Percentiles rank a stretch among this genome's conserved stretches.
phyloP scores from a whole-genome alignment of 2,329 filamentous ascomycete genomes.

The Fusarium redolens region DNA sequence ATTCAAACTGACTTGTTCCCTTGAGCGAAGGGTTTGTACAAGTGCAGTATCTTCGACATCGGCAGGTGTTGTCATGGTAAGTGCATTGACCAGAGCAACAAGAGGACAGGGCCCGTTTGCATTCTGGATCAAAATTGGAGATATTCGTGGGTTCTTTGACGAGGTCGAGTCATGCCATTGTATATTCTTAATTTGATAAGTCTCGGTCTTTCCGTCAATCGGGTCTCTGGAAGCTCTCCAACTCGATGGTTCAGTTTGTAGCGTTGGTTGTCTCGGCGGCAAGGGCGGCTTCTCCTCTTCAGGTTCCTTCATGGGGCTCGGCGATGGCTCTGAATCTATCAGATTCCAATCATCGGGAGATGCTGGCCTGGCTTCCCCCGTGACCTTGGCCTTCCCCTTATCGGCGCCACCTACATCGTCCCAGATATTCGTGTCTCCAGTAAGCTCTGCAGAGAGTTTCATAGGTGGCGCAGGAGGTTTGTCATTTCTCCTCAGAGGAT shows the following conservation, averaged over 20 bases:
- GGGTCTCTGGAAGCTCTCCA: slow-evolving; percentile 57
- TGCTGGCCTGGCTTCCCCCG: slow-evolving; percentile 28
- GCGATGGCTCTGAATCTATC: slow-evolving; percentile 57
- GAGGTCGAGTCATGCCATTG: slow-evolving; percentile 79
- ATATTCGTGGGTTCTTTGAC: slow-evolving; percentile 73
- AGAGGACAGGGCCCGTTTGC: slow-evolving; percentile 94
- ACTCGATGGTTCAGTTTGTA: slow-evolving; percentile 41
- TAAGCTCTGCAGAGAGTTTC: slow-evolving; percentile 49
- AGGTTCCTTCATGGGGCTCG: slow-evolving; percentile 23
- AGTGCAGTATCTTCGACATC: slow-evolving; percentile 73
- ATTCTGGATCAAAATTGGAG: slow-evolving; percentile 92
- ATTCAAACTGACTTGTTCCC: slow-evolving; percentile 89
- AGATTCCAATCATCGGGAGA: slow-evolving; percentile 63
- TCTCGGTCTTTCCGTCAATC: slow-evolving; percentile 70
- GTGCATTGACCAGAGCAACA: slow-evolving; percentile 90
- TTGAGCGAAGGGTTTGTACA: slow-evolving; percentile 78
- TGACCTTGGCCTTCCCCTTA: slow-evolving; percentile 57
- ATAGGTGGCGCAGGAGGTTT: slow-evolving; percentile 33
- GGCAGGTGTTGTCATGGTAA: slow-evolving; percentile 83
- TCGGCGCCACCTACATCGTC: slow-evolving; percentile 56
- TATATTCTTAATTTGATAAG: slow-evolving; percentile 93
- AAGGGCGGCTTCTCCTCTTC: slow-evolving; percentile 48
- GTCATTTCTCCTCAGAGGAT: slow-evolving; percentile 43
- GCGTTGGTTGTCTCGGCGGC: slow-evolving; percentile 51
- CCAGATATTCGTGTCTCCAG: slow-evolving; percentile 62